Evolutionary conservation across 192 early-diverging fungal genomes (phyloP).

Genomic region (Obelidium mucronatum): DNA sequence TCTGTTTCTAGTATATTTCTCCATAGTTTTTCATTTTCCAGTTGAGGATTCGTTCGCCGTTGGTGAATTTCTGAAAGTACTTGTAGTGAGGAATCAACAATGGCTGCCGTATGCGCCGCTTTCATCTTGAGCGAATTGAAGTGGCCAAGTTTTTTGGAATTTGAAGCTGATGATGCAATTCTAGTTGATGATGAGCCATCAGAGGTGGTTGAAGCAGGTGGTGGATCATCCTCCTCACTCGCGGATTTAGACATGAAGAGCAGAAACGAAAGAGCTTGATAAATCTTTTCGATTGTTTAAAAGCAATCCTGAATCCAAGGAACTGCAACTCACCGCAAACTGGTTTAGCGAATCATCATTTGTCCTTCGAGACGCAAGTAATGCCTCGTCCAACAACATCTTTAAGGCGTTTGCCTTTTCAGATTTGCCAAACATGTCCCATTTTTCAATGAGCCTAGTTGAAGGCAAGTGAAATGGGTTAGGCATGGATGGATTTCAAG

Average conservation of each 20-base stretch:
- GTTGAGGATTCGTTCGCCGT: background rate
- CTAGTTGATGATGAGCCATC: background rate
- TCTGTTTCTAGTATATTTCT: background rate
- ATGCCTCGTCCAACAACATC: background rate
- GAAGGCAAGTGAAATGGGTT: background rate
- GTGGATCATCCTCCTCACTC: background rate
- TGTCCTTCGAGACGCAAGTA: background rate
- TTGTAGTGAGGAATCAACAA: background rate
- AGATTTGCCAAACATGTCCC: slow-evolving; percentile 19
- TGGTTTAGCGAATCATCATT: slow-evolving; percentile 13
- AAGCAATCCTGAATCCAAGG: no score
- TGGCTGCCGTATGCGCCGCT: background rate
- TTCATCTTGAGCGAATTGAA: background rate
- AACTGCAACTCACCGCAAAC: background rate
- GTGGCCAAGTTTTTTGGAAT: background rate
- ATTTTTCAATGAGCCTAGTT: slow-evolving; percentile 14
- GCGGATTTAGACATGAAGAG: background rate
- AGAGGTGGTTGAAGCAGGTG: background rate
- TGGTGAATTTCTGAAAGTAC: background rate
- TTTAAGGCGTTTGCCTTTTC: slow-evolving; percentile 9
- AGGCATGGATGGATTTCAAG: background rate
- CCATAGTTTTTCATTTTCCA: background rate
- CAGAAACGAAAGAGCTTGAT: slow-evolving; percentile 15
- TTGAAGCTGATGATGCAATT: background rate
- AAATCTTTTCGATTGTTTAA: slow-evolving; percentile 4